Evolutionary conservation across 148 eudicot genomes (phyloP).

Genomic region (Rhododendron molle): DNA sequence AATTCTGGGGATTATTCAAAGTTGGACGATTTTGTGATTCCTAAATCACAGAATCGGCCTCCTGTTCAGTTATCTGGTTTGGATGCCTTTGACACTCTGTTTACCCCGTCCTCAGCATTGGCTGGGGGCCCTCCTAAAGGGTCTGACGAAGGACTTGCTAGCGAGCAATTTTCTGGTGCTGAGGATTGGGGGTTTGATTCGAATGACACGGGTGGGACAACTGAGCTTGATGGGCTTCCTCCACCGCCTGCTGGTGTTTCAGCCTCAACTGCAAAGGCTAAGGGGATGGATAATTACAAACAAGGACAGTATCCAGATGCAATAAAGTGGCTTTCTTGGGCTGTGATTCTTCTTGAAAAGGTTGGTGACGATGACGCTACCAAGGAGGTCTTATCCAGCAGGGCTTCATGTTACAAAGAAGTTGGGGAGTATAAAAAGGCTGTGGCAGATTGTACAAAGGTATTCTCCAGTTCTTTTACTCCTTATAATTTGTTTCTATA

Average conservation of each 20-base stretch:
- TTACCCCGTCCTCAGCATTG: constrained; percentile 31
- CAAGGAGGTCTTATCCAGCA: constrained; percentile 63
- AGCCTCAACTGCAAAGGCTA: constrained; percentile 65
- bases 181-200: constrained; percentile 69
- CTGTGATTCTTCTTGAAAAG: constrained; percentile 71
- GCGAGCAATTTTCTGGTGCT: constrained; percentile 50
- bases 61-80: constrained; percentile 40
- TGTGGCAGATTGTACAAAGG: constrained; percentile 97
- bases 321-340: constrained; percentile 99
- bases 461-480: constrained; percentile 24
- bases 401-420: constrained; percentile 96
- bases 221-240: constrained; percentile 94
- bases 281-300: constrained; percentile 85
- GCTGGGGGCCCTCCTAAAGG: constrained; percentile 27
- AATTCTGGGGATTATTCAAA: constrained; percentile 25
- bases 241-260: constrained; percentile 87
- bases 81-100: constrained; percentile 59
- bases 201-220: constrained; percentile 49
- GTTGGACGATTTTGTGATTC: constrained; percentile 44
- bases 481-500: neutral
- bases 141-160: constrained; percentile 26
- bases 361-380: constrained; percentile 47
- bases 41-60: constrained; percentile 26
- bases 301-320: constrained; percentile 95
- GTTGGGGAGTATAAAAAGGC: constrained; percentile 98